These are phyloP conservation scores for Xerocomellus intermedius DNA, from an alignment of 768 basidiomycete genomes.

Conservation along the genomic window DNA sequence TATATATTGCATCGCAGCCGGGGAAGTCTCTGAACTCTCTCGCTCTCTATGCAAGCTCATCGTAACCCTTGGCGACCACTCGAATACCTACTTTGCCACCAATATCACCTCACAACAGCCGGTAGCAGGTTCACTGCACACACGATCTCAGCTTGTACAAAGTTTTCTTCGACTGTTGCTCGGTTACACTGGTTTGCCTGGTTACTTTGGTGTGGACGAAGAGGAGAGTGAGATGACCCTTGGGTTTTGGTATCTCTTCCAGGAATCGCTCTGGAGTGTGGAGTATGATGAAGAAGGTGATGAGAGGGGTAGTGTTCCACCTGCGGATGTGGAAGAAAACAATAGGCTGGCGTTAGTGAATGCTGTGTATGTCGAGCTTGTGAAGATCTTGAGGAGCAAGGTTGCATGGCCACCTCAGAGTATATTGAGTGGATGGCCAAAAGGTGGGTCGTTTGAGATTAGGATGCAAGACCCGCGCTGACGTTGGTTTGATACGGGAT, in stretches of 20 bases:
- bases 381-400: constrained; percentile 68
- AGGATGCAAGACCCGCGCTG: background rate
- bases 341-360: constrained; percentile 58
- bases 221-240: constrained; percentile 86
- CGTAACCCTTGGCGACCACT: constrained; percentile 82
- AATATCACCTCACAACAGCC: constrained; percentile 53
- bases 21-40: constrained; percentile 50
- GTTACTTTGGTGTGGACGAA: constrained; percentile 80
- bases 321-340: constrained; percentile 28
- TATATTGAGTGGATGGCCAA: constrained; percentile 53
- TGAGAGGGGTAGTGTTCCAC: constrained; percentile 19
- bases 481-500: constrained; percentile 1
- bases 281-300: constrained; percentile 48
- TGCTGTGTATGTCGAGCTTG: constrained; percentile 76
- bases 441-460: constrained; percentile 48
- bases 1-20: constrained; percentile 11
- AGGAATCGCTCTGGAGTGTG: constrained; percentile 79
- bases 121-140: constrained; percentile 36
- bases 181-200: constrained; percentile 70
- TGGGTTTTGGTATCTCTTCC: constrained; percentile 87
- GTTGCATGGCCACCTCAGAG: constrained; percentile 62
- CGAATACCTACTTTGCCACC: constrained; percentile 69
- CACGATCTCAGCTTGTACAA: constrained; percentile 57
- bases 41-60: constrained; percentile 80
- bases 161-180: constrained; percentile 69